Evolutionary conservation across 306 rosid genomes (phyloP).

Genomic region (Acacia crassicarpa): DNA sequence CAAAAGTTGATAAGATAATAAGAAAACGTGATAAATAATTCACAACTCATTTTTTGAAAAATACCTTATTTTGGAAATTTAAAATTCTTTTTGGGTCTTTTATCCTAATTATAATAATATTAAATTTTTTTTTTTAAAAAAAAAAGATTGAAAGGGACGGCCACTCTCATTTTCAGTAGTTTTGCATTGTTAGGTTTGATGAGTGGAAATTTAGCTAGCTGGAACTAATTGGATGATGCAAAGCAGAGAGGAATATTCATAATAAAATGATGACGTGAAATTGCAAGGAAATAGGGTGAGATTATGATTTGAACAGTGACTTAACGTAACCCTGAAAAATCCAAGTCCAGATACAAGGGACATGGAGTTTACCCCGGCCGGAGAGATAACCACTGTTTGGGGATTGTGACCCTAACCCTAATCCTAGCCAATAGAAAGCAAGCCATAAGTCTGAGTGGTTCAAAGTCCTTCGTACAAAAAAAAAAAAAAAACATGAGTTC

Average conservation of each 20-base stretch:
- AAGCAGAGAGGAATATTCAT: background rate
- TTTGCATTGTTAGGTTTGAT: background rate
- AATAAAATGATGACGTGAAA: constrained; percentile 21
- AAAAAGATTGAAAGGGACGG: background rate
- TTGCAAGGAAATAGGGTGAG: constrained; percentile 30
- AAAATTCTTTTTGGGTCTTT: no score
- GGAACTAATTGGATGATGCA: background rate
- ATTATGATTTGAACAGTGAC: background rate
- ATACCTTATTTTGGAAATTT: no score
- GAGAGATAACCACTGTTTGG: background rate
- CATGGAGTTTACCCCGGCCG: background rate
- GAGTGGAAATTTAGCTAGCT: background rate
- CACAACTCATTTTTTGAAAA: no score
- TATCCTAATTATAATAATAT: background rate
- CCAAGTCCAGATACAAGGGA: background rate
- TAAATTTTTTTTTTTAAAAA: background rate
- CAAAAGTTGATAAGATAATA: no score
- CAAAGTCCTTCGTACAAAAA: background rate
- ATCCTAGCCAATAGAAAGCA: background rate
- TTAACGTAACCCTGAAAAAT: background rate
- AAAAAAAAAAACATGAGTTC: background rate
- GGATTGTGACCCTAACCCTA: background rate
- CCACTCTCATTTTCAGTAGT: background rate
- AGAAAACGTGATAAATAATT: no score
- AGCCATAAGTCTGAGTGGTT: background rate